Percentiles rank a stretch among this genome's conserved stretches.
These are phyloP conservation scores for Nothopassalora personata DNA, from an alignment of 2,329 filamentous ascomycete genomes.

Conservation along the genomic window DNA sequence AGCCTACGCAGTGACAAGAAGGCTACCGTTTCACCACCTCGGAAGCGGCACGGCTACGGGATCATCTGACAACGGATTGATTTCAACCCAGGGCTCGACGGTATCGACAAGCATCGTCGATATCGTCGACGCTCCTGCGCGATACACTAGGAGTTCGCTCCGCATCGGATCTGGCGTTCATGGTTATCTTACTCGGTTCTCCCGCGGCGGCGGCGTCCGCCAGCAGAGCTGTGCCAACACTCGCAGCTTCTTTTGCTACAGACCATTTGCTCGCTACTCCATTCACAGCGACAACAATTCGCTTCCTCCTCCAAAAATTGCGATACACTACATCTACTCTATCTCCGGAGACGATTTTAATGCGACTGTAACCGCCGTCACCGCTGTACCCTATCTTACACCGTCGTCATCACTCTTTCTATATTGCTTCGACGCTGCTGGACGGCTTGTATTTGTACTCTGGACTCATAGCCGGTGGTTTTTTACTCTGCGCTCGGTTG, in stretches of 20 bases:
- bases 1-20: background rate
- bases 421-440: constrained; percentile 12
- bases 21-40: background rate
- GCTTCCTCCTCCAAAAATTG: constrained; percentile 2
- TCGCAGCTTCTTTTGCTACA: constrained; percentile 1
- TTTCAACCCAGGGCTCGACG: background rate
- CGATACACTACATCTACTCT: background rate
- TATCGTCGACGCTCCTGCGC: background rate
- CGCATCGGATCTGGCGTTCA: background rate
- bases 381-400: background rate
- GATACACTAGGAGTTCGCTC: background rate
- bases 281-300: constrained; percentile 2
- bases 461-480: background rate
- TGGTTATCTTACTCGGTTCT: background rate
- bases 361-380: background rate
- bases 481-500: background rate
- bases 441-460: constrained; percentile 16
- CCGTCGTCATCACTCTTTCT: background rate
- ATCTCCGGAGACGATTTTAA: constrained; percentile 1
- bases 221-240: constrained; percentile 1
- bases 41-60: background rate
- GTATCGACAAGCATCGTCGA: background rate
- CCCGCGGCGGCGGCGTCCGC: background rate
- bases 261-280: background rate
- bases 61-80: background rate